A percentile compares a stretch with the other conserved stretches of the same genome.
These are phyloP conservation scores for Aquanectria penicillioides DNA, from an alignment of 2,329 filamentous ascomycete genomes.

Conservation along the genomic window DNA sequence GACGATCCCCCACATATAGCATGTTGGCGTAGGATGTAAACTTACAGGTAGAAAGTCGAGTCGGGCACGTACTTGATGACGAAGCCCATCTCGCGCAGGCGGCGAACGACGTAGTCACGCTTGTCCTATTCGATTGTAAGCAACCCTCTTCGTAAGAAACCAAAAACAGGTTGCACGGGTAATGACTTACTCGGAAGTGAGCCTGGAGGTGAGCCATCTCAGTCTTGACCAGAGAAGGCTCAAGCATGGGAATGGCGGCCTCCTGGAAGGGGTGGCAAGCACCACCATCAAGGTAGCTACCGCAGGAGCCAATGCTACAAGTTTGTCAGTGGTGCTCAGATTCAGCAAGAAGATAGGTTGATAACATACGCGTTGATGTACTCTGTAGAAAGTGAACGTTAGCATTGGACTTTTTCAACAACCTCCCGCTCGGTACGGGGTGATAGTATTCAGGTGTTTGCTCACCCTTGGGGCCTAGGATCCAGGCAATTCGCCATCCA, in stretches of 20 bases:
- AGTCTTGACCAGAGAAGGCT: slow-evolving; percentile 78
- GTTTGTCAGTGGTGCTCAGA: slow-evolving; percentile 28
- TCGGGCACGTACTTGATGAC: slow-evolving; percentile 84
- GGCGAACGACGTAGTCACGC: slow-evolving; percentile 87
- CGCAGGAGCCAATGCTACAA: slow-evolving; percentile 81
- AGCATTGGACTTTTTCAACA: slow-evolving; percentile 14
- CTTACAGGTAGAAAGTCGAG: slow-evolving; percentile 92
- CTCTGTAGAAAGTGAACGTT: slow-evolving; percentile 58
- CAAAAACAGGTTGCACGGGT: background rate
- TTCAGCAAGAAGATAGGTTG: background rate
- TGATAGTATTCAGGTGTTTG: too few species aligned
- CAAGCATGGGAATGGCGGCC: slow-evolving; percentile 92
- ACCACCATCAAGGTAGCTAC: slow-evolving; percentile 93
- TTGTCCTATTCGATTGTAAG: slow-evolving; percentile 68
- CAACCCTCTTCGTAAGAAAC: background rate
- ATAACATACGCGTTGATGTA: slow-evolving; percentile 81
- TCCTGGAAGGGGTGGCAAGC: slow-evolving; percentile 97
- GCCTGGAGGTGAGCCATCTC: slow-evolving; percentile 91
- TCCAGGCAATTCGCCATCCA: slow-evolving; percentile 97
- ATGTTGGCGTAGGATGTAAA: background rate
- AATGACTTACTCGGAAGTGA: slow-evolving; percentile 78
- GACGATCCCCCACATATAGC: background rate
- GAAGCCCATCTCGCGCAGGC: slow-evolving; percentile 88
- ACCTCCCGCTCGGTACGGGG: too few species aligned
- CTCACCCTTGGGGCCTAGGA: slow-evolving; percentile 83